Percentiles rank a stretch among this genome's conserved stretches.
Evolutionary conservation across 495 filamentous ascomycete species (phyloP).

Genomic region (Penicillium lagena): DNA sequence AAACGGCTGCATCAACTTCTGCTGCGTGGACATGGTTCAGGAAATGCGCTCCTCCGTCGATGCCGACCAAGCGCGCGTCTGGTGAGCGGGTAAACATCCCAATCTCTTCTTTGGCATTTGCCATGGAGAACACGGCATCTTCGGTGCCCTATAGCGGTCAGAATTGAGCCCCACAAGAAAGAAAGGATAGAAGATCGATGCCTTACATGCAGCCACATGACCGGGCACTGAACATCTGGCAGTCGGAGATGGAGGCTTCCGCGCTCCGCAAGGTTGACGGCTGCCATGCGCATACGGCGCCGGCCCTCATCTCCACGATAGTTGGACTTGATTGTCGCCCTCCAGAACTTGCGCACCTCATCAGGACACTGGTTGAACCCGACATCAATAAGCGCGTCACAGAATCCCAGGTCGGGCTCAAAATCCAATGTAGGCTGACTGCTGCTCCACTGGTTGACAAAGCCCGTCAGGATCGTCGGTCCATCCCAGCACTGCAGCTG

Average conservation of each 20-base stretch:
- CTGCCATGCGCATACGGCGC: slow-evolving; percentile 48
- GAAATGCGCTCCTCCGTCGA: slow-evolving; percentile 53
- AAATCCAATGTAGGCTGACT: slow-evolving; percentile 42
- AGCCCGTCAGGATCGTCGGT: slow-evolving; percentile 26
- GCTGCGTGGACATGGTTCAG: slow-evolving; percentile 21
- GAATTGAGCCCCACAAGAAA: too few relatives aligned
- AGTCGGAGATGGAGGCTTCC: slow-evolving; percentile 50
- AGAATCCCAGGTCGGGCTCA: slow-evolving; percentile 46
- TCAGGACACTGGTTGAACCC: slow-evolving; percentile 42
- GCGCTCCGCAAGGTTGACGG: slow-evolving; percentile 50
- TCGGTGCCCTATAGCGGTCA: slow-evolving; percentile 36
- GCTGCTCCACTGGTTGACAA: slow-evolving; percentile 42
- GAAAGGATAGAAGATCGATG: not conserved
- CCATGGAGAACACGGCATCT: slow-evolving; percentile 44
- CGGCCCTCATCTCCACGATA: slow-evolving; percentile 56
- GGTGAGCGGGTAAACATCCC: slow-evolving; percentile 47
- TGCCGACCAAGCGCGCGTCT: slow-evolving; percentile 39
- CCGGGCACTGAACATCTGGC: slow-evolving; percentile 50
- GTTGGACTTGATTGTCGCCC: slow-evolving; percentile 40
- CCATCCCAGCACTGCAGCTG: slow-evolving; percentile 53
- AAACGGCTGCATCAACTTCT: too few relatives aligned
- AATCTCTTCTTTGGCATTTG: slow-evolving; percentile 48
- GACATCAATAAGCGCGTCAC: slow-evolving; percentile 47
- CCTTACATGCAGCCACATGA: slow-evolving; percentile 57
- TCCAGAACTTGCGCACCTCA: slow-evolving; percentile 45